Percentiles rank a stretch among this genome's conserved stretches.
Evolutionary conservation across 2,329 filamentous ascomycete species (phyloP).

Genomic region (Cladophialophora exuberans): DNA sequence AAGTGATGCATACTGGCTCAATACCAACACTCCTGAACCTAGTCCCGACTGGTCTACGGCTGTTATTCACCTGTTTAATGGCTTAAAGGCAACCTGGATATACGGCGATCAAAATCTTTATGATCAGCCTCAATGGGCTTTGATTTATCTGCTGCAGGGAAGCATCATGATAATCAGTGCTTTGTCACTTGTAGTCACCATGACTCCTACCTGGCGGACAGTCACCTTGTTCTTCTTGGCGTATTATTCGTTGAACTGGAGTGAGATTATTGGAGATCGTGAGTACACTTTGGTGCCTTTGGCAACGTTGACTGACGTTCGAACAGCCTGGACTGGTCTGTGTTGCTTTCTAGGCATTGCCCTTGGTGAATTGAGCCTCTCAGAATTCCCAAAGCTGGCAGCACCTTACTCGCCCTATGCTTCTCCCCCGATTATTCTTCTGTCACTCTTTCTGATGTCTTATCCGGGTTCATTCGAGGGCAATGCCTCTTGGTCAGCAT

Average conservation of each 20-base stretch:
- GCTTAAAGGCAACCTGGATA: slow-evolving; percentile 58
- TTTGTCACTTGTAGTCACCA: slow-evolving; percentile 55
- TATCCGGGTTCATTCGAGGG: slow-evolving; percentile 61
- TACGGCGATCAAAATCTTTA: slow-evolving; percentile 53
- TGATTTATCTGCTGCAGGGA: slow-evolving; percentile 58
- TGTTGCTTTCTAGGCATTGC: slow-evolving; percentile 67
- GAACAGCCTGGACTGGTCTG: slow-evolving; percentile 50
- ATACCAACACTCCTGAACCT: slow-evolving; percentile 51
- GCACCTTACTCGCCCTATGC: slow-evolving; percentile 51
- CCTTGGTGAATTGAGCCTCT: slow-evolving; percentile 54
- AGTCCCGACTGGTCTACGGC: slow-evolving; percentile 47
- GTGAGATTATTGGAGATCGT: slow-evolving; percentile 42
- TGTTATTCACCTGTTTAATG: slow-evolving; percentile 49
- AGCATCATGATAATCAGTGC: slow-evolving; percentile 60
- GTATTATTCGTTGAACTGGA: slow-evolving; percentile 47
- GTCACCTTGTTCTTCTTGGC: slow-evolving; percentile 51
- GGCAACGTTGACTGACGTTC: slow-evolving; percentile 8
- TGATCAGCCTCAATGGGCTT: slow-evolving; percentile 63
- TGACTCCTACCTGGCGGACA: slow-evolving; percentile 56
- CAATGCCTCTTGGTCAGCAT: slow-evolving; percentile 57
- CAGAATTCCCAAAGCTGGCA: slow-evolving; percentile 45
- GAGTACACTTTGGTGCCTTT: slow-evolving; percentile 15
- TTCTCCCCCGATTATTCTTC: slow-evolving; percentile 46
- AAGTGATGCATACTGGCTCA: slow-evolving; percentile 64
- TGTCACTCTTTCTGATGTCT: slow-evolving; percentile 62